Evolutionary conservation across 1,284 basidiomycete species (phyloP), one percentile per base, ranked within the genome.

Genomic region (Prillingera fragicola): DNA sequence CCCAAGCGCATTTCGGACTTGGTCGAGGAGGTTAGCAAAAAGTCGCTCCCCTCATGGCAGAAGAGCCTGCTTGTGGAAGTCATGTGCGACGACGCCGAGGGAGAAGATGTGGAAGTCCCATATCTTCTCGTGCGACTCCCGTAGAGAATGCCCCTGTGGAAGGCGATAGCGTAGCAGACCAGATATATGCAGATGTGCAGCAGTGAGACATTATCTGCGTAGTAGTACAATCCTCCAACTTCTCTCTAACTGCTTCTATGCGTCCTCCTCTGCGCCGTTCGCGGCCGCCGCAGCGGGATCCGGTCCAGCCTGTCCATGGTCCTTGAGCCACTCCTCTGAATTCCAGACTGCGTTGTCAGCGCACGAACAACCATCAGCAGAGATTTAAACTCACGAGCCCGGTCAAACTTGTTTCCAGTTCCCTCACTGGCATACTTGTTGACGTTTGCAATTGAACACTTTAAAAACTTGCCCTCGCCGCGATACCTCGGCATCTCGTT

Each of bases 11-110:
- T 98, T 74, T 87, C 83, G 68, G 82, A 85, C 56, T 77, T 99
- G 27, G 89, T 96, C 14, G 91, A 96, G 72, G 79, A 80, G 46
- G 91, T 99, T 37, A 88, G 86, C 76, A 95, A 88, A 80, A 95
- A 92, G 73, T 80, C 87, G 2, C 79, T 96, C 50, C 83, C 83
- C 13, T 77, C 84, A 13, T 82, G 87, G 65, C 77, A 78, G 51
- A 88, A 82, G 65, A 84, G 88, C 62, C 77, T 95, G 41, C 77
- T 94, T 41, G 85, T 94, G 14, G 95, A 98, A 74, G 82, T 96
- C 43, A 95, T 98, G 89, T 85, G 85, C 26, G 82, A 81, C 50
- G 90, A 96, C 62, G 85, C 87, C 62, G 80, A 86, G 23, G 89
- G 81, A 42, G 94, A 97, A 70, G 68, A 70, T 47, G 65, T 68